Conservation (phyloP, 2,329 filamentous ascomycete genomes). For the Epichloe brachyelytri region DNA sequence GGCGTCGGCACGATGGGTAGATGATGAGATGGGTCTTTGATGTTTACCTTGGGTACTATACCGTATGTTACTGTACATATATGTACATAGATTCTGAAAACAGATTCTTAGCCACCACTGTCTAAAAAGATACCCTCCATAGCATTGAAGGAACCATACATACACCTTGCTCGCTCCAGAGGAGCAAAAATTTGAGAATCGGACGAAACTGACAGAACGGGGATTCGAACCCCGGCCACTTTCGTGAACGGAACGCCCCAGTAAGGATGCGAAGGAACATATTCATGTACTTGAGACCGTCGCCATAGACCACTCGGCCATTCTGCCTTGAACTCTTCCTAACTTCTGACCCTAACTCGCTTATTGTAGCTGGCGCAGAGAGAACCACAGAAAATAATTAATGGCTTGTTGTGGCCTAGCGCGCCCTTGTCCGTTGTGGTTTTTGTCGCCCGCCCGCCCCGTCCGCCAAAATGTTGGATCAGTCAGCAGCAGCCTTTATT, state of each 20-base stretch:
- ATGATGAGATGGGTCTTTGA: not conserved
- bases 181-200: no score
- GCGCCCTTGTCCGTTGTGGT: not conserved
- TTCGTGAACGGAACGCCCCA: conserved; percentile 14
- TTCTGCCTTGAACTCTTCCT: conserved; percentile 7
- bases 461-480: conserved; percentile 1
- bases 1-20: no score
- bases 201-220: conserved; percentile 9
- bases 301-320: conserved; percentile 14
- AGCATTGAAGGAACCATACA: no score
- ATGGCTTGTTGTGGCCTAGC: not conserved
- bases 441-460: no score
- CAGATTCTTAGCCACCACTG: not conserved
- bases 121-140: no score
- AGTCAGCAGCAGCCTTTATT: conserved; percentile 3
- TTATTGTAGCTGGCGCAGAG: not conserved
- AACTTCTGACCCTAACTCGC: not conserved
- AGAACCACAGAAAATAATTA: not conserved
- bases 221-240: conserved; percentile 16
- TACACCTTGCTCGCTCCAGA: no score
- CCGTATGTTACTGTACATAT: not conserved
- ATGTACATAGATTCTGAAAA: conserved; percentile 1
- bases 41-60: not conserved
- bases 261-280: conserved; percentile 8
- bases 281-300: conserved; percentile 11